Evolutionary conservation across 345 rosid species (phyloP).

Genomic region (Eutrema yunnanense): DNA sequence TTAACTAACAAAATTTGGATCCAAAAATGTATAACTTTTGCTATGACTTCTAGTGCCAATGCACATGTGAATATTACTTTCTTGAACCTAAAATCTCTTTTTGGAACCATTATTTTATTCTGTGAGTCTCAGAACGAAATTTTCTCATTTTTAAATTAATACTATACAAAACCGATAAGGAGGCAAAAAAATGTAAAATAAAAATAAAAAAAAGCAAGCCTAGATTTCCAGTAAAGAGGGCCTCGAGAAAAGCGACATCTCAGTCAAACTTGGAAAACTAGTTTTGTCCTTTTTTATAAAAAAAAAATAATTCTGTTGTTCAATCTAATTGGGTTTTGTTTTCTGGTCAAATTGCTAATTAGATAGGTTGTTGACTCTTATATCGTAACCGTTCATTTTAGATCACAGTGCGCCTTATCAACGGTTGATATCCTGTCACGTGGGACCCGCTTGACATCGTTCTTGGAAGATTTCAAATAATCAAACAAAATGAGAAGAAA

Average conservation of each 20-base stretch:
- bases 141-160: neutral
- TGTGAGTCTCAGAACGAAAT: neutral
- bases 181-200: constrained; percentile 36
- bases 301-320: neutral
- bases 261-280: constrained; percentile 66
- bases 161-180: neutral
- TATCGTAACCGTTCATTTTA: constrained; percentile 18
- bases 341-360: constrained; percentile 37
- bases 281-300: constrained; percentile 4
- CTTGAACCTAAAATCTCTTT: neutral
- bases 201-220: neutral
- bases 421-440: constrained; percentile 14
- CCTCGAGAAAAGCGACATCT: constrained; percentile 64
- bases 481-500: neutral
- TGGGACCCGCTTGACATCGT: constrained; percentile 34
- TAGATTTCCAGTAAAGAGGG: constrained; percentile 49
- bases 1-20: neutral
- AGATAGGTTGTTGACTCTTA: constrained; percentile 41
- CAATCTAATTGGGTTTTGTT: constrained; percentile 25
- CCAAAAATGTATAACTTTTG: neutral
- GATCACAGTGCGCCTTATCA: constrained; percentile 2
- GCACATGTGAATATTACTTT: too few species aligned
- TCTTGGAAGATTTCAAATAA: neutral
- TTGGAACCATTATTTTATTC: neutral
- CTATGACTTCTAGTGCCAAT: neutral